Conservation (phyloP, 2,329 filamentous ascomycete species). For the Fusarium proliferatum region DNA sequence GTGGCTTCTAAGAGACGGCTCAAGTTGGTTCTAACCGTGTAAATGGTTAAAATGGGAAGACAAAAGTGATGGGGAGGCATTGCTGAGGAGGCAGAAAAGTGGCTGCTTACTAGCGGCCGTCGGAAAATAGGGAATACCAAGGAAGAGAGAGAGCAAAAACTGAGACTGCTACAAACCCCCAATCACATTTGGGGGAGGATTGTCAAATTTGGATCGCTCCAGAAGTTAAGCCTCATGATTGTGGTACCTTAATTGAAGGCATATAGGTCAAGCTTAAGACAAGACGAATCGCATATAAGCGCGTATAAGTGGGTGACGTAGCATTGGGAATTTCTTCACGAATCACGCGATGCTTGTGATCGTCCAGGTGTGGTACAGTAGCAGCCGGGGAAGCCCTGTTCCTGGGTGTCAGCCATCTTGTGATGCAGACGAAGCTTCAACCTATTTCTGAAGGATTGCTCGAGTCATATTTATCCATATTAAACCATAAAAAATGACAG, state of each 20-base stretch:
- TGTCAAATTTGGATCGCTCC: background rate
- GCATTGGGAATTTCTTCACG: background rate
- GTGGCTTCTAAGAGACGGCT: background rate
- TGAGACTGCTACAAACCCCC: background rate
- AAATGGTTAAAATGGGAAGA: background rate
- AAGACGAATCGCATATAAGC: background rate
- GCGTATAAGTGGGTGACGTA: background rate
- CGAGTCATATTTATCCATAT: constrained; percentile 11
- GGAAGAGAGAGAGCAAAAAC: background rate
- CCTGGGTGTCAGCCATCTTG: constrained; percentile 1
- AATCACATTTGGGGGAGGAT: background rate
- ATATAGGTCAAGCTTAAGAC: constrained; percentile 12
- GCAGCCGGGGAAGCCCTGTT: background rate
- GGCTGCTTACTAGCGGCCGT: background rate
- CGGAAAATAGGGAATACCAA: background rate
- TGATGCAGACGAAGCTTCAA: background rate
- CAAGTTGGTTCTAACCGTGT: background rate
- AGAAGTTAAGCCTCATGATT: constrained; percentile 1
- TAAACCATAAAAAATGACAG: background rate
- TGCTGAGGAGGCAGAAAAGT: background rate
- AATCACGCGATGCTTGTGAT: constrained; percentile 6
- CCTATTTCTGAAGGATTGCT: background rate
- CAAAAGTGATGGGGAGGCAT: background rate
- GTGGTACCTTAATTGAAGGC: constrained; percentile 22
- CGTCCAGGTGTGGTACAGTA: constrained; percentile 1